Base-by-base conservation (phyloP, 2,329 filamentous ascomycete genomes). In the Ophiostoma pallidulum region DNA sequence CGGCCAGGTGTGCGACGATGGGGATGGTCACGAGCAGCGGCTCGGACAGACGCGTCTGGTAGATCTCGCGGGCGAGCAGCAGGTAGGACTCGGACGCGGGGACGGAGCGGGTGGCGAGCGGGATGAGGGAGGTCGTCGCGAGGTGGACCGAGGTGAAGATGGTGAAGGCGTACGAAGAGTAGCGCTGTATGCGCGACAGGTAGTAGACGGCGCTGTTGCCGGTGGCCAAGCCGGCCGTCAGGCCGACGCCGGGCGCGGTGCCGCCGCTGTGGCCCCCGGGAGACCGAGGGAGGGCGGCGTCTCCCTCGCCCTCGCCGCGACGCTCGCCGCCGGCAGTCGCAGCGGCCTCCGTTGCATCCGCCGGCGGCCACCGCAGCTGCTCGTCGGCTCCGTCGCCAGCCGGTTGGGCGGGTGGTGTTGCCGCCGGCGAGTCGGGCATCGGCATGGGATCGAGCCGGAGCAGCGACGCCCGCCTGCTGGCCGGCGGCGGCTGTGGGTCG, bases 11-110 rank as follows among this genome's bases (percentile, higher is more conserved):
- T 3, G 82, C 76, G 49, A 81, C 63, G 19, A 94, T 70, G 2
- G 91, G 89, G 2, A 88, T 64, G 37, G 75, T 80, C 51, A 97
- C 78, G 52, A 97, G 73, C 18, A 94, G 68, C 4, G 88, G 86
- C 61, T 96, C 90, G 44, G 84, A 74, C 14, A 86, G 69, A 2
- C 83, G 75, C 1, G 87, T 90, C 65, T 96, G 91, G 70, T 97
- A 97, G 64, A 92, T 81, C 41, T 94, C 90, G 52, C 91, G 80
- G 24, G 89, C 90, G 64, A 95, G 86, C 54, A 97, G 82, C 41
- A 97, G 80, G 65, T 89, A 94, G 42, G 80, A 81, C 62, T 96
- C 90, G 51, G 85, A 85, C 45, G 80, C 76, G 8, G 82, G 69
- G 7, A 92, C 77, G 39, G 84, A 87, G 49, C 74, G 77, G 35